Conservation (phyloP, 1,284 basidiomycete species). For the Ustilago xerochloae region DNA sequence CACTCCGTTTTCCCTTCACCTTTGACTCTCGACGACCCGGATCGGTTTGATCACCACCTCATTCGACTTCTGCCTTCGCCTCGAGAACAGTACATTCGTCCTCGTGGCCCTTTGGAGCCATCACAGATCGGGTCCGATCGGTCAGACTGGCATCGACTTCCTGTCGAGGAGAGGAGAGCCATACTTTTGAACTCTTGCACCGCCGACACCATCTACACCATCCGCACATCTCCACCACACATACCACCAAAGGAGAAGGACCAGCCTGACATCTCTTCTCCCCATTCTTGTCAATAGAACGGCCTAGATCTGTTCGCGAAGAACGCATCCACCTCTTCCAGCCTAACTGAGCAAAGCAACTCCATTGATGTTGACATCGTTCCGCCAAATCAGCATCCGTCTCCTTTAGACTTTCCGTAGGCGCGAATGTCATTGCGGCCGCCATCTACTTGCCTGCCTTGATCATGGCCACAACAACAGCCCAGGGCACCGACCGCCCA, state of each 20-base stretch:
- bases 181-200: neutral
- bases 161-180: neutral
- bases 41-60: neutral
- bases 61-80: neutral
- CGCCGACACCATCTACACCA: conserved; percentile 3
- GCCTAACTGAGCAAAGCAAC: too few relatives aligned
- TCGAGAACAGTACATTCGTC: neutral
- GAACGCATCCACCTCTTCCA: too few relatives aligned
- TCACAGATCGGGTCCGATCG: conserved; percentile 31
- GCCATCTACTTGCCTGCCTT: neutral
- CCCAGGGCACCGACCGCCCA: conserved; percentile 1
- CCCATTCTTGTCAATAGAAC: too few relatives aligned
- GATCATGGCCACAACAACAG: neutral
- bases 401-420: too few relatives aligned
- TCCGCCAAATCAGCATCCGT: too few relatives aligned
- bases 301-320: too few relatives aligned
- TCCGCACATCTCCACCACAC: neutral
- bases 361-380: too few relatives aligned
- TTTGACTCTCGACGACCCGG: neutral
- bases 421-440: neutral
- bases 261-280: too few relatives aligned
- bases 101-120: neutral
- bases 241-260: neutral
- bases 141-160: neutral
- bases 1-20: neutral